Conservation (phyloP, 108 stramenopile species). For the Pseudonitzschia delicatissima region DNA sequence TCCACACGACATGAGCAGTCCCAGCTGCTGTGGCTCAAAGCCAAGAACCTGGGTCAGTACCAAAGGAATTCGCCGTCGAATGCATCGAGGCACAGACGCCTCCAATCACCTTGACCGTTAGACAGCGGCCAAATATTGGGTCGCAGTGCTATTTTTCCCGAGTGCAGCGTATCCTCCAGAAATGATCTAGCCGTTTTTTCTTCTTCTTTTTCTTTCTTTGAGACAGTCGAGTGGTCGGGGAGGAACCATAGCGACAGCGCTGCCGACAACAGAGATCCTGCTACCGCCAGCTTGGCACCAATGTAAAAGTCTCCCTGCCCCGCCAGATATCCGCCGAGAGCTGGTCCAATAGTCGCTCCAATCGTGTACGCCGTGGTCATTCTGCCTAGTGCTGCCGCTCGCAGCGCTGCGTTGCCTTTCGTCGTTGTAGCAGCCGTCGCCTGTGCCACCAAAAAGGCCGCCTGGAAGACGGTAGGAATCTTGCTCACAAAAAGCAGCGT, state of each 20-base stretch:
- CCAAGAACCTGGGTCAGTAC: slow-evolving; percentile 45
- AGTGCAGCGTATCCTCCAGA: slow-evolving; percentile 26
- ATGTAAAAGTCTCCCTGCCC: slow-evolving; percentile 52
- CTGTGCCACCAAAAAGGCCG: slow-evolving; percentile 78
- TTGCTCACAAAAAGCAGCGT: slow-evolving; percentile 58
- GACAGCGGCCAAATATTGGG: slow-evolving; percentile 50
- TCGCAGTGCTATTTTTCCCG: slow-evolving; percentile 33
- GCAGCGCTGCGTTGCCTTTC: slow-evolving; percentile 26
- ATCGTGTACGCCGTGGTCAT: slow-evolving; percentile 82
- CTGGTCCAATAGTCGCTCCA: slow-evolving; percentile 74
- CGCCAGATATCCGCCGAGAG: slow-evolving; percentile 68
- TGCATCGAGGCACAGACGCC: slow-evolving; percentile 63
- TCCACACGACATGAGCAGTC: slow-evolving; percentile 56
- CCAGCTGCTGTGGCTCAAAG: slow-evolving; percentile 52
- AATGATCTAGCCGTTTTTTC: slow-evolving; percentile 22
- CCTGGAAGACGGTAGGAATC: slow-evolving; percentile 66
- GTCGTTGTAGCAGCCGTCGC: slow-evolving; percentile 57
- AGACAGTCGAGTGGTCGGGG: slow-evolving; percentile 18
- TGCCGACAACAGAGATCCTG: slow-evolving; percentile 61
- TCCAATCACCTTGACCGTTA: slow-evolving; percentile 65
- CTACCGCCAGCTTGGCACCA: slow-evolving; percentile 71
- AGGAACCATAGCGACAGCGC: slow-evolving; percentile 49
- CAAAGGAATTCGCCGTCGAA: slow-evolving; percentile 58
- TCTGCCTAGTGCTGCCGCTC: slow-evolving; percentile 68
- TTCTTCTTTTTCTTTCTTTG: not conserved